Percentiles rank a stretch among this genome's conserved stretches.
phyloP scores from a whole-genome alignment of 768 basidiomycete genomes.

The Agaricus subrufescens region DNA sequence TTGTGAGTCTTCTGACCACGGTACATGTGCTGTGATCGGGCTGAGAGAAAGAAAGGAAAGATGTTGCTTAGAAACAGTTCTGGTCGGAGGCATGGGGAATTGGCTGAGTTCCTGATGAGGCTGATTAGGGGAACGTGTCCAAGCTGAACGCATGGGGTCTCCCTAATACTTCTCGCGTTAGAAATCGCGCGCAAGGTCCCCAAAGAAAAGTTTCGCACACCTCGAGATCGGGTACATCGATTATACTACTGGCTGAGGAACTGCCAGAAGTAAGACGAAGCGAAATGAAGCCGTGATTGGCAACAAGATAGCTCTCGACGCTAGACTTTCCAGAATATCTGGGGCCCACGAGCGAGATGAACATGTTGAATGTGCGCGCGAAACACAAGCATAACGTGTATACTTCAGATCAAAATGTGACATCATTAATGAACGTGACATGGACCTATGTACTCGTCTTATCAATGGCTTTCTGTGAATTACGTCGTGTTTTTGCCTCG shows the following conservation, averaged over 20 bases:
- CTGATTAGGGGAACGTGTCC: conserved; percentile 7
- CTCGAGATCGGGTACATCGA: conserved; percentile 7
- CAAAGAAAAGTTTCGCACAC: not conserved
- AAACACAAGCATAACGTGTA: not conserved
- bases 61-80: conserved; percentile 20
- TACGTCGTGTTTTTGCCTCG: conserved; percentile 37
- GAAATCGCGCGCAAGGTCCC: not conserved
- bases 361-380: conserved; percentile 38
- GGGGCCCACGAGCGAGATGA: conserved; percentile 65
- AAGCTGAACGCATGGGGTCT: not conserved
- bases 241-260: not conserved
- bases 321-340: conserved; percentile 56
- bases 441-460: not conserved
- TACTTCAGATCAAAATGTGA: too few relatives aligned
- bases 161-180: conserved; percentile 6
- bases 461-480: conserved; percentile 11
- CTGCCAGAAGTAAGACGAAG: conserved; percentile 32
- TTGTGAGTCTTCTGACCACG: conserved; percentile 16
- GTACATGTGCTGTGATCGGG: conserved; percentile 25
- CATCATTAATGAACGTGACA: too few relatives aligned
- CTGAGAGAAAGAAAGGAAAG: conserved; percentile 36
- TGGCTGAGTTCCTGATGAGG: conserved; percentile 10
- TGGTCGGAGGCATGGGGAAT: conserved; percentile 1
- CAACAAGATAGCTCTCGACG: conserved; percentile 55
- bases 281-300: conserved; percentile 50